These are phyloP conservation scores for Ogataea nitratoaversa DNA, from an alignment of 805 yeast genomes.

Conservation along the genomic window DNA sequence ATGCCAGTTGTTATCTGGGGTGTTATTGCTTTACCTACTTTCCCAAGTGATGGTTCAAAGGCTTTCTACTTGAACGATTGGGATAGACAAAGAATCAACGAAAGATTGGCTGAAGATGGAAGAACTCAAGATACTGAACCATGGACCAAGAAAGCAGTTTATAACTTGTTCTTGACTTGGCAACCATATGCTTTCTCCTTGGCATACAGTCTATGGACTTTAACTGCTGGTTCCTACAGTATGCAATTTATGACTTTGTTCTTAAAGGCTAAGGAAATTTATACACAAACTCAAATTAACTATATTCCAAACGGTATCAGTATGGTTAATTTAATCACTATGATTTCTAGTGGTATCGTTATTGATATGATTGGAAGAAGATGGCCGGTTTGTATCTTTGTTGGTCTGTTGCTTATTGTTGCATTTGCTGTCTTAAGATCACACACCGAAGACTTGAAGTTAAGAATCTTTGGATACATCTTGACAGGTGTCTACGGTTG, in stretches of 20 bases:
- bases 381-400: slow-evolving; percentile 35
- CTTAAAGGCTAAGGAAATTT: slow-evolving; percentile 44
- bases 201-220: slow-evolving; percentile 24
- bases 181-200: slow-evolving; percentile 30
- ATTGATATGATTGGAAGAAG: slow-evolving; percentile 22
- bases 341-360: slow-evolving; percentile 33
- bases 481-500: slow-evolving; percentile 32
- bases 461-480: slow-evolving; percentile 23
- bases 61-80: slow-evolving; percentile 17
- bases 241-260: slow-evolving; percentile 24
- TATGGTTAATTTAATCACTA: slow-evolving; percentile 47
- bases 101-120: slow-evolving; percentile 31
- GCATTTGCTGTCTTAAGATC: slow-evolving; percentile 21
- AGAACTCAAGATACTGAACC: slow-evolving; percentile 27
- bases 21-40: slow-evolving; percentile 39
- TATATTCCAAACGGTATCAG: slow-evolving; percentile 53
- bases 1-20: slow-evolving; percentile 38
- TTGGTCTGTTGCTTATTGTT: slow-evolving; percentile 44
- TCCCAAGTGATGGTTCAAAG: slow-evolving; percentile 34
- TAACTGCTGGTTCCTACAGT: slow-evolving; percentile 23
- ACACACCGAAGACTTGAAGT: slow-evolving; percentile 8
- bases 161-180: slow-evolving; percentile 45
- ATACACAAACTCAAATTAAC: slow-evolving; percentile 42
- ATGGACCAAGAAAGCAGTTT: slow-evolving; percentile 35
- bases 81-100: slow-evolving; percentile 21